Evolutionary conservation across 106 monocot genomes (phyloP), one percentile per base, ranked within the genome.

Genomic region (Iris macrosiphon): DNA sequence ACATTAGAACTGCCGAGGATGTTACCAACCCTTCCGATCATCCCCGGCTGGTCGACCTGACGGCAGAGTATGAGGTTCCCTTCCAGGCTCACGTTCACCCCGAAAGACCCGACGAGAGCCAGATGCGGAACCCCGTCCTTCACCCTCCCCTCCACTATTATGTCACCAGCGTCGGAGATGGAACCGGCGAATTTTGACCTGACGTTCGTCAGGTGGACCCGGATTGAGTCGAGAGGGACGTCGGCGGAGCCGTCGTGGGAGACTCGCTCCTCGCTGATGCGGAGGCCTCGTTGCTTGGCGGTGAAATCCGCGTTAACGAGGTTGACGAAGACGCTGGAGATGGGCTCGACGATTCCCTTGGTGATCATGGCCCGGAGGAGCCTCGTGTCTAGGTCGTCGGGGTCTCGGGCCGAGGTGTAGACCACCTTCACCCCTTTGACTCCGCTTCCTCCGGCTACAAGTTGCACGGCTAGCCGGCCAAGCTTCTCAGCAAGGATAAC

Each of bases 401-500:
- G 76, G 61, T 69, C 74, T 14, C 92, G 69, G 35, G 85, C 63
- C 4, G 92, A 79, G 4, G 72, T 71, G 74, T 92, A 92, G 0
- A 80, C 82, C 3, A 92, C 70, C 59, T 87, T 92, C 16, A 87
- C 71, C 1, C 73, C 71, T 44, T 80, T 70, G 45, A 92, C 75
- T 31, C 92, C 92, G 33, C 73, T 77, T 17, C 79, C 79, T 7
- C 83, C 87, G 0, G 83, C 71, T 16, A 87, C 83, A 1, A 92
- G 79, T 59, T 92, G 92, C 7, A 92, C 79, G 1, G 79, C 92
- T 7, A 92, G 47, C 32, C 87, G 56, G 7, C 92, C 92, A 4
- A 92, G 79, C 65, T 92, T 92, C 76, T 92, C 92, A 0, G 87
- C 87, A 13, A 92, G 79, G 30, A 74, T 39, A 6, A 92, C 76